A percentile compares a stretch with the other conserved stretches of the same genome.
Conservation (phyloP, 345 rosid species). For the Clarkia xantiana region DNA sequence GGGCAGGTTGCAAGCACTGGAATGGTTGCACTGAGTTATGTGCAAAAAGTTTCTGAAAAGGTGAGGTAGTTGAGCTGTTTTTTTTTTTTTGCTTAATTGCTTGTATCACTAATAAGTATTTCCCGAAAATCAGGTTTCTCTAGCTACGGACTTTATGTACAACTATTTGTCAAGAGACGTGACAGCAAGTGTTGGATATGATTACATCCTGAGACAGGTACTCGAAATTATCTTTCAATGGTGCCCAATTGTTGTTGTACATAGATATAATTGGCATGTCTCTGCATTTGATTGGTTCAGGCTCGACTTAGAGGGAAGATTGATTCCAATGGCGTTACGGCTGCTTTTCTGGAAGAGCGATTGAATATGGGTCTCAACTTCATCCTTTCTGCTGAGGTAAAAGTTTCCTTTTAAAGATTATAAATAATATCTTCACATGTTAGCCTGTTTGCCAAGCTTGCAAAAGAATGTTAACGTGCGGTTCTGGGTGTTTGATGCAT, state of each 20-base stretch:
- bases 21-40: slow-evolving; percentile 66
- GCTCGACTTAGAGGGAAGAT: slow-evolving; percentile 89
- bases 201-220: slow-evolving; percentile 94
- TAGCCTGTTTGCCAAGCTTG: too few species aligned
- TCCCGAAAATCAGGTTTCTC: slow-evolving; percentile 50
- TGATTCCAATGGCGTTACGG: slow-evolving; percentile 72
- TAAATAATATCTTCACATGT: not conserved
- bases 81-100: not conserved
- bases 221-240: too few species aligned
- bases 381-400: slow-evolving; percentile 87
- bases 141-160: slow-evolving; percentile 79
- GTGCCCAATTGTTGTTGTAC: too few species aligned
- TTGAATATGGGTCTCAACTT: slow-evolving; percentile 81
- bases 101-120: slow-evolving; percentile 3
- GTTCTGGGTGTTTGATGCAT: too few species aligned
- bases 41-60: slow-evolving; percentile 96
- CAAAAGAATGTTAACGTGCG: too few species aligned
- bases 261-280: too few species aligned
- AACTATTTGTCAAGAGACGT: slow-evolving; percentile 81
- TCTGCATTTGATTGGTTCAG: slow-evolving; percentile 23
- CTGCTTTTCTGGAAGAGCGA: slow-evolving; percentile 86
- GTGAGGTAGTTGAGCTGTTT: slow-evolving; percentile 19
- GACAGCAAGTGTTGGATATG: slow-evolving; percentile 84
- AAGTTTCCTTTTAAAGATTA: slow-evolving; percentile 1
- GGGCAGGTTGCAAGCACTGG: slow-evolving; percentile 98